Percentiles rank a stretch among this genome's conserved stretches.
These are phyloP conservation scores for Epichloe baconii DNA, from an alignment of 2,329 filamentous ascomycete species.

Conservation along the genomic window DNA sequence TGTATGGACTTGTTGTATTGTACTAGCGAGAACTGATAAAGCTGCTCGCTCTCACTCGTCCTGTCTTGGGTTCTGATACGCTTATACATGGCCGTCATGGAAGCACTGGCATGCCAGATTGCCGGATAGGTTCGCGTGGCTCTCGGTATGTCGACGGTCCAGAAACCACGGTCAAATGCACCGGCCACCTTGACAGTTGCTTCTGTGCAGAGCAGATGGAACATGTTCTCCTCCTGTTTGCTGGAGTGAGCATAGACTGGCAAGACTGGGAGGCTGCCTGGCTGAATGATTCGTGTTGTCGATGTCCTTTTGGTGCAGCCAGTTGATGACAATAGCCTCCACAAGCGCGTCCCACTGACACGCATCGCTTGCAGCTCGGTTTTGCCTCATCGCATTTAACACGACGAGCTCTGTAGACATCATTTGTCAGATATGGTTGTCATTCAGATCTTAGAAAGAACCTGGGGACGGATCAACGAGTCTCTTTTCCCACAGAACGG, in stretches of 20 bases:
- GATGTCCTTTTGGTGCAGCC: background rate
- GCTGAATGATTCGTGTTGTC: background rate
- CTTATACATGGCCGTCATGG: slow-evolving; percentile 3
- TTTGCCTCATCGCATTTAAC: slow-evolving; percentile 5
- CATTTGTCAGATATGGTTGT: background rate
- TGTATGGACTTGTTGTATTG: slow-evolving; percentile 8
- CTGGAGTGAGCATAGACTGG: background rate
- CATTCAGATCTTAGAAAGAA: background rate
- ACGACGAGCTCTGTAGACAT: background rate
- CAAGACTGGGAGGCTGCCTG: background rate
- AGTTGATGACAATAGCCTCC: background rate
- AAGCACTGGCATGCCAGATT: slow-evolving; percentile 5
- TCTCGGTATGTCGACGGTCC: slow-evolving; percentile 3
- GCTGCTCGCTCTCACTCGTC: slow-evolving; percentile 13
- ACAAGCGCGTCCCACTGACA: background rate
- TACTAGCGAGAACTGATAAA: slow-evolving; percentile 5
- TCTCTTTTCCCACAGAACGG: background rate
- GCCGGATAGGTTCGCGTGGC: slow-evolving; percentile 5
- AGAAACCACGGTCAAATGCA: slow-evolving; percentile 5
- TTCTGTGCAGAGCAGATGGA: slow-evolving; percentile 6
- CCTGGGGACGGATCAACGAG: background rate
- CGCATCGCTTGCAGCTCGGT: slow-evolving; percentile 1
- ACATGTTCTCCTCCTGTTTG: slow-evolving; percentile 6
- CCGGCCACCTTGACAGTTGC: slow-evolving; percentile 1
- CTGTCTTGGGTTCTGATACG: slow-evolving; percentile 12